phyloP scores from a whole-genome alignment of 495 filamentous ascomycete genomes.

The Talaromyces thailandensis region DNA sequence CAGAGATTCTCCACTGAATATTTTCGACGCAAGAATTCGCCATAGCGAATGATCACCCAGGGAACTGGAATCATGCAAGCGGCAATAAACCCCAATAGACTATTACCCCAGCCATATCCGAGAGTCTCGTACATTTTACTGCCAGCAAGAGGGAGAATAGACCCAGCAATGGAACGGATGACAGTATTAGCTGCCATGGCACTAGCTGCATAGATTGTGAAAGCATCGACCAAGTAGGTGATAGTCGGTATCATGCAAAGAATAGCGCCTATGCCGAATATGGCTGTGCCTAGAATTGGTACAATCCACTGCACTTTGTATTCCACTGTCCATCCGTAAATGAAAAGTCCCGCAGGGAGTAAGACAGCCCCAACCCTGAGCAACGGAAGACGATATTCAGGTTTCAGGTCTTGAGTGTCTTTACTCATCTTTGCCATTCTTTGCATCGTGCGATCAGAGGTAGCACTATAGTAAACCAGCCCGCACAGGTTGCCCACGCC shows the following conservation, averaged over 20 bases:
- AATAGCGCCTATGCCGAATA: conserved; percentile 48
- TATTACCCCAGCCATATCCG: conserved; percentile 38
- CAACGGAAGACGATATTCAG: conserved; percentile 53
- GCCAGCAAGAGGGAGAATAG: conserved; percentile 29
- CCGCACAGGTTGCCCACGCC: conserved; percentile 45
- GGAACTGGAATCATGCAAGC: conserved; percentile 8
- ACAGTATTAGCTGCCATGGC: conserved; percentile 24
- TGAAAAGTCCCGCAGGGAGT: conserved; percentile 48
- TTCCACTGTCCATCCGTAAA: conserved; percentile 56
- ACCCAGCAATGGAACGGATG: conserved; percentile 26
- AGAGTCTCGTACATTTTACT: conserved; percentile 27
- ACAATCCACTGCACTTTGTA: conserved; percentile 44
- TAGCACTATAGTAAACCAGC: no score
- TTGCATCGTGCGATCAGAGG: no score
- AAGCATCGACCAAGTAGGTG: conserved; percentile 54
- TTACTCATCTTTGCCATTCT: background rate
- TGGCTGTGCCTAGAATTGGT: conserved; percentile 27
- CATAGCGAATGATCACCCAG: no score
- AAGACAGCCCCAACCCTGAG: conserved; percentile 47
- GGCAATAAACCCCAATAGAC: conserved; percentile 31
- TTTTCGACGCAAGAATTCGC: no score
- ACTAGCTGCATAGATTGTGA: conserved; percentile 46
- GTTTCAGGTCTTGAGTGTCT: conserved; percentile 13
- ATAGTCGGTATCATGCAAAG: conserved; percentile 45
- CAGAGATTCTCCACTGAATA: no score